Evolutionary conservation across 176 grass and related monocot species (phyloP).

Genomic region (Eragrostis nindensis): DNA sequence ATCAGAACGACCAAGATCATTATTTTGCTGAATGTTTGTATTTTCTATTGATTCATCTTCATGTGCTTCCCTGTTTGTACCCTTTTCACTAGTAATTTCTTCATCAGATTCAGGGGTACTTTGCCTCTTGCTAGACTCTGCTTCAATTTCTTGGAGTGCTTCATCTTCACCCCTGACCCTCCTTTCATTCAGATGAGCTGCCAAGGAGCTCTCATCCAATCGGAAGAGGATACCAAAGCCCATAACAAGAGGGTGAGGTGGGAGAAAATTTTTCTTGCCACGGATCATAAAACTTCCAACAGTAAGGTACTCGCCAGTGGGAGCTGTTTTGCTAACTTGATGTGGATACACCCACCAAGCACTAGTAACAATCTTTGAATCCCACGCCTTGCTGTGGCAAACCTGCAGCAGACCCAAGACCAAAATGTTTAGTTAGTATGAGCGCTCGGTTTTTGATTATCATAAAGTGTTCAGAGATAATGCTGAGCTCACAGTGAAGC

Average conservation of each 20-base stretch:
- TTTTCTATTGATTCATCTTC: conserved; percentile 50
- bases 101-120: conserved; percentile 54
- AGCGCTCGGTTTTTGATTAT: conserved; percentile 7
- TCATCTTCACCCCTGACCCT: conserved; percentile 89
- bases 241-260: conserved; percentile 93
- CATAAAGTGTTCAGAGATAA: conserved; percentile 32
- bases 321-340: conserved; percentile 98
- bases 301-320: conserved; percentile 92
- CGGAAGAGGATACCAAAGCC: conserved; percentile 94
- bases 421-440: conserved; percentile 19
- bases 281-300: conserved; percentile 99
- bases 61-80: conserved; percentile 37
- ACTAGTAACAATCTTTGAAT: conserved; percentile 97
- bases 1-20: conserved; percentile 30
- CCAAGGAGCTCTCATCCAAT: conserved; percentile 93
- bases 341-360: conserved; percentile 99
- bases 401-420: conserved; percentile 59
- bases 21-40: conserved; percentile 39
- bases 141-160: conserved; percentile 54
- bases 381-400: conserved; percentile 96
- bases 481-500: conserved; percentile 79
- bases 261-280: conserved; percentile 94
- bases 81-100: conserved; percentile 48
- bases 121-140: conserved; percentile 43
- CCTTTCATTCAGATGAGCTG: conserved; percentile 88